Conservation (phyloP, 306 rosid genomes). For the Lagenaria siceraria region DNA sequence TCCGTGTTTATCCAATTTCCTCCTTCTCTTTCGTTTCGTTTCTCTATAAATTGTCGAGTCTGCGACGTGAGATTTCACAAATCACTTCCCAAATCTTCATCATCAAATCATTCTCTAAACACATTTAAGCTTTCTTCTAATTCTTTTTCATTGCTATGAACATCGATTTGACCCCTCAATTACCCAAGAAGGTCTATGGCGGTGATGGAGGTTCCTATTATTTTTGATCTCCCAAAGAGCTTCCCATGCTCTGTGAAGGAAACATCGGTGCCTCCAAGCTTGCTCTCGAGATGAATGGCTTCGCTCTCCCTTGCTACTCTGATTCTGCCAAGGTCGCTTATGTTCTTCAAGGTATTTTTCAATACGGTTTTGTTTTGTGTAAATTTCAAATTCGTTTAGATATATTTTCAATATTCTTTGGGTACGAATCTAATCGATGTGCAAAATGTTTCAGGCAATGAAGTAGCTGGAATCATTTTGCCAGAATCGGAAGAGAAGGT, state of each 20-base stretch:
- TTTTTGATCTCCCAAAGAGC: constrained; percentile 62
- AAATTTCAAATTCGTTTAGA: too few relatives aligned
- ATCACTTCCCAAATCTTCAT: too few relatives aligned
- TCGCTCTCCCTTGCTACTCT: constrained; percentile 62
- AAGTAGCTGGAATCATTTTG: not conserved
- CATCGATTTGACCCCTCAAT: constrained; percentile 58
- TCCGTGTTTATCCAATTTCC: too few relatives aligned
- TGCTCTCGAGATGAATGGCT: constrained; percentile 58
- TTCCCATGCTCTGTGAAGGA: not conserved
- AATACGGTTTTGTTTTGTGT: too few relatives aligned
- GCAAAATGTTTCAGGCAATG: too few relatives aligned
- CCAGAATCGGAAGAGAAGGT: constrained; percentile 67
- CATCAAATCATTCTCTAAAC: too few relatives aligned
- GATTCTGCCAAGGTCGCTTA: constrained; percentile 74
- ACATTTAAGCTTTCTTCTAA: too few relatives aligned
- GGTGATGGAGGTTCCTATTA: constrained; percentile 53
- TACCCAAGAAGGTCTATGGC: constrained; percentile 46
- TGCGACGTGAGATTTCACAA: too few relatives aligned
- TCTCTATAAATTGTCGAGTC: too few relatives aligned
- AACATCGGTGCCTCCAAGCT: constrained; percentile 32
- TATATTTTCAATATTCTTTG: too few relatives aligned
- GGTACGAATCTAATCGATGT: not conserved
- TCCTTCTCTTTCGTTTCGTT: too few relatives aligned
- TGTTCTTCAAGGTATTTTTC: constrained; percentile 54
- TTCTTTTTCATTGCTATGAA: constrained; percentile 24